Evolutionary conservation across 495 filamentous ascomycete genomes (phyloP).

Genomic region (Penicillium maclennaniae): DNA sequence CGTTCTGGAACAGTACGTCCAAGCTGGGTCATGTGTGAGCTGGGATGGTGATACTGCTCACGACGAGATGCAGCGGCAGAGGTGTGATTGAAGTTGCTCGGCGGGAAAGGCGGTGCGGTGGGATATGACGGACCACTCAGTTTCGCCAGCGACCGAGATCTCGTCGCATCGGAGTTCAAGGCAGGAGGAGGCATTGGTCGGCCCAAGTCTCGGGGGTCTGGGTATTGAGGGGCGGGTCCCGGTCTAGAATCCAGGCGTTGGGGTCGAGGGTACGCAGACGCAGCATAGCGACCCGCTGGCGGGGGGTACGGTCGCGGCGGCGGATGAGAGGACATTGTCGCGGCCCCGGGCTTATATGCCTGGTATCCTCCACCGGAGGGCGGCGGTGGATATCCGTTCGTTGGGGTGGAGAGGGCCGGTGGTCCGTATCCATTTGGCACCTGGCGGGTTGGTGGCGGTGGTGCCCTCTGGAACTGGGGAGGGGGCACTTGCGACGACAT

Average conservation of each 20-base stretch:
- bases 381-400: constrained; percentile 36
- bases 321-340: constrained; percentile 57
- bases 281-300: constrained; percentile 41
- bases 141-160: constrained; percentile 83
- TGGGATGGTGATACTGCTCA: constrained; percentile 63
- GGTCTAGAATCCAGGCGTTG: constrained; percentile 68
- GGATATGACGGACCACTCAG: constrained; percentile 62
- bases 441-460: constrained; percentile 59
- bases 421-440: constrained; percentile 50
- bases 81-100: constrained; percentile 61
- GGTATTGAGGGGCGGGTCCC: constrained; percentile 54
- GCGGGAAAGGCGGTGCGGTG: constrained; percentile 29
- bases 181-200: constrained; percentile 60
- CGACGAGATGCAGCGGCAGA: constrained; percentile 73
- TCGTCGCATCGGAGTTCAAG: constrained; percentile 66
- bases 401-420: constrained; percentile 23
- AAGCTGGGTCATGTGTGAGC: constrained; percentile 74
- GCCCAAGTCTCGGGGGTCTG: constrained; percentile 45
- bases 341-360: constrained; percentile 46
- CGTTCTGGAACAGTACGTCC: constrained; percentile 87
- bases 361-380: constrained; percentile 43
- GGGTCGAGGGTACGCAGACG: constrained; percentile 64
- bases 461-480: constrained; percentile 42
- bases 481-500: constrained; percentile 67
- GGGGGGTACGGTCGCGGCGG: constrained; percentile 57